Evolutionary conservation across 768 basidiomycete species (phyloP).

Genomic region (Leccinum rimulosum): DNA sequence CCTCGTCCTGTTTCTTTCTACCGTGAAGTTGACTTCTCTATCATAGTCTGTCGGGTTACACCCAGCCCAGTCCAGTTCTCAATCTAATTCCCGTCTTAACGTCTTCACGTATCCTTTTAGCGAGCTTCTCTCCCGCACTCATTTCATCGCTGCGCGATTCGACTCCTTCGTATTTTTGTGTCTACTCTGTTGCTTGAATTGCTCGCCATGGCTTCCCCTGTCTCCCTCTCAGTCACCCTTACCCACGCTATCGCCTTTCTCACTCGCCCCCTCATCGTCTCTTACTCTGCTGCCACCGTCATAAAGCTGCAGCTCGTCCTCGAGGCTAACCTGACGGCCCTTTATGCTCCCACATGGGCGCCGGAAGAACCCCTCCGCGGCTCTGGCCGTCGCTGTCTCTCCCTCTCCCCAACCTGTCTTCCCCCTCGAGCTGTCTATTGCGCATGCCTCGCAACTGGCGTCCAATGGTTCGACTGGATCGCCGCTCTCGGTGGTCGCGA

Average conservation of each 20-base stretch:
- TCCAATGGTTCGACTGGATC: conserved; percentile 86
- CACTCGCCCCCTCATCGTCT: conserved; percentile 57
- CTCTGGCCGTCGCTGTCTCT: conserved; percentile 71
- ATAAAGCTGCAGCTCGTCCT: conserved; percentile 69
- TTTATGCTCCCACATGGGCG: conserved; percentile 67
- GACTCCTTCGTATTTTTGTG: conserved; percentile 21
- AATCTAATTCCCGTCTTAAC: conserved; percentile 22
- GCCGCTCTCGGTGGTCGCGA: conserved; percentile 61
- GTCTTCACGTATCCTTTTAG: conserved; percentile 27
- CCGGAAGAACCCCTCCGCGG: conserved; percentile 62
- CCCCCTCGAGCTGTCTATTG: conserved; percentile 72
- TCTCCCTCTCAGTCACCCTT: conserved; percentile 64
- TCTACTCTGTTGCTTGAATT: conserved; percentile 7
- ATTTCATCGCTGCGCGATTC: conserved; percentile 34
- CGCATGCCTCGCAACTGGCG: conserved; percentile 64
- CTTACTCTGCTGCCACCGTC: conserved; percentile 60
- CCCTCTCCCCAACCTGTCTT: conserved; percentile 63
- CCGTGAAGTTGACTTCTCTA: neutral
- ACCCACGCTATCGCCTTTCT: conserved; percentile 74
- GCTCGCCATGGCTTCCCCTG: conserved; percentile 30
- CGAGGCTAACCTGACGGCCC: conserved; percentile 68
- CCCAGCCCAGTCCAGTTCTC: conserved; percentile 22
- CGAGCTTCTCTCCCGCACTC: conserved; percentile 24
- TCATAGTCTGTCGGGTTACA: conserved; percentile 28
- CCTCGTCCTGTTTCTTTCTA: neutral